Evolutionary conservation across 2,329 filamentous ascomycete species (phyloP).

Genomic region (Alternaria sp.): DNA sequence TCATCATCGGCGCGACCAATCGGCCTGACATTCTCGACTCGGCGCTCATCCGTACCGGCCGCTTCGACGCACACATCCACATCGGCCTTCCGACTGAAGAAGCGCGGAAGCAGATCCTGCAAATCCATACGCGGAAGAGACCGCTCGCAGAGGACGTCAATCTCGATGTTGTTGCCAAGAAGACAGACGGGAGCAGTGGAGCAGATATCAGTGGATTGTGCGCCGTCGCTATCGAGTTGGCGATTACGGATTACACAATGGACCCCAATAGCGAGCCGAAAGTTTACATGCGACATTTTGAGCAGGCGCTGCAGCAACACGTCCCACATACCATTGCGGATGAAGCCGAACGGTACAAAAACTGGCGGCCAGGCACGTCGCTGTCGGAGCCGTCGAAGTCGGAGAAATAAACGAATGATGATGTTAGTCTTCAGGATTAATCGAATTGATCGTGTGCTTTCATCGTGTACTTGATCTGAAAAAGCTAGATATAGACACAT

Average conservation of each 20-base stretch:
- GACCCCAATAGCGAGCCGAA: conserved; percentile 27
- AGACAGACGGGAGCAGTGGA: conserved; percentile 80
- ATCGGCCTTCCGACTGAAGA: conserved; percentile 78
- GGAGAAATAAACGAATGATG: conserved; percentile 5
- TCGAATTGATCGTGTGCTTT: neutral
- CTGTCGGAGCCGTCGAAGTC: conserved; percentile 37
- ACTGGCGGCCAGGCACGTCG: conserved; percentile 47
- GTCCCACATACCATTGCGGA: conserved; percentile 51
- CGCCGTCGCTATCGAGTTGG: conserved; percentile 47
- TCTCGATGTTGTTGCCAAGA: conserved; percentile 65
- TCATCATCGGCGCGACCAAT: conserved; percentile 91
- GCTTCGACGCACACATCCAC: conserved; percentile 85
- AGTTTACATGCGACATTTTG: conserved; percentile 57
- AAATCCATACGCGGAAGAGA: conserved; percentile 68
- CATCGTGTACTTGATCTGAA: neutral
- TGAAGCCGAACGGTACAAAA: conserved; percentile 53
- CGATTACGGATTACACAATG: conserved; percentile 41
- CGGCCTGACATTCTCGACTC: conserved; percentile 85
- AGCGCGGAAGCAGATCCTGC: conserved; percentile 78
- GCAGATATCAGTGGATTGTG: conserved; percentile 76
- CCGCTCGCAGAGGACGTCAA: conserved; percentile 70
- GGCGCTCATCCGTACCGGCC: conserved; percentile 82
- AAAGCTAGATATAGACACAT: neutral
- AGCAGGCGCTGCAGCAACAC: conserved; percentile 52
- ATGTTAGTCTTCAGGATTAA: neutral